Conservation (phyloP, 2,329 filamentous ascomycete species). For the Alternaria ethzedia region DNA sequence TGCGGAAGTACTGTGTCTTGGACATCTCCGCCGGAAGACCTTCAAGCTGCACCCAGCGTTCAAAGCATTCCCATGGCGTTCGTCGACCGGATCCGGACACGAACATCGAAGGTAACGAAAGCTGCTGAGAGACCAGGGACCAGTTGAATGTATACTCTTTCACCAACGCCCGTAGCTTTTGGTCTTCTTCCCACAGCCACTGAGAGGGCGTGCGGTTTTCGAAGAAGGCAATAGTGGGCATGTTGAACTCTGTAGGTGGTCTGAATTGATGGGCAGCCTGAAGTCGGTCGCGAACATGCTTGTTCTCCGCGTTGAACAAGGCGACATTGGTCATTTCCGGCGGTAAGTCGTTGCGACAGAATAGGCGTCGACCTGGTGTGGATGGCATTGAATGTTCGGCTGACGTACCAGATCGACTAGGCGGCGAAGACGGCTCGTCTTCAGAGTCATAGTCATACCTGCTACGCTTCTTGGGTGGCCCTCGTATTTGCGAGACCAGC, state of each 20-base stretch:
- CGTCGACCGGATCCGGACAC: conserved; percentile 86
- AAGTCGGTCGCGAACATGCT: conserved; percentile 84
- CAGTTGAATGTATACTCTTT: conserved; percentile 97
- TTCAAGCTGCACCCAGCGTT: conserved; percentile 92
- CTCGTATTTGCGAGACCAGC: conserved; percentile 70
- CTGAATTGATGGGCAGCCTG: conserved; percentile 92
- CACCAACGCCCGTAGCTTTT: conserved; percentile 83
- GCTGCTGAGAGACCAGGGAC: conserved; percentile 86
- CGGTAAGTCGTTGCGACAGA: conserved; percentile 58
- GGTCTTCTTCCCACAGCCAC: conserved; percentile 89
- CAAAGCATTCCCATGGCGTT: conserved; percentile 98
- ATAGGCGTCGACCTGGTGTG: conserved; percentile 48
- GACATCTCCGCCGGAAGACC: conserved; percentile 91
- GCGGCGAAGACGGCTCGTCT: conserved; percentile 57
- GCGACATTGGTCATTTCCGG: conserved; percentile 80
- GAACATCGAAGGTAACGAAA: conserved; percentile 76
- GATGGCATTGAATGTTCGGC: conserved; percentile 53
- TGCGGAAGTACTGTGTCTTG: conserved; percentile 93
- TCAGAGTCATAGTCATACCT: conserved; percentile 83
- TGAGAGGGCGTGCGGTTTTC: conserved; percentile 86
- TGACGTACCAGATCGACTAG: conserved; percentile 47
- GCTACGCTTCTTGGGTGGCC: conserved; percentile 75
- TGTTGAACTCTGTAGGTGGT: conserved; percentile 86
- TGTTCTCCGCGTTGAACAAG: conserved; percentile 88
- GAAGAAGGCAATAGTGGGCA: conserved; percentile 91